Evolutionary conservation across 2,329 filamentous ascomycete genomes (phyloP).

Genomic region (Fusarium hostae): DNA sequence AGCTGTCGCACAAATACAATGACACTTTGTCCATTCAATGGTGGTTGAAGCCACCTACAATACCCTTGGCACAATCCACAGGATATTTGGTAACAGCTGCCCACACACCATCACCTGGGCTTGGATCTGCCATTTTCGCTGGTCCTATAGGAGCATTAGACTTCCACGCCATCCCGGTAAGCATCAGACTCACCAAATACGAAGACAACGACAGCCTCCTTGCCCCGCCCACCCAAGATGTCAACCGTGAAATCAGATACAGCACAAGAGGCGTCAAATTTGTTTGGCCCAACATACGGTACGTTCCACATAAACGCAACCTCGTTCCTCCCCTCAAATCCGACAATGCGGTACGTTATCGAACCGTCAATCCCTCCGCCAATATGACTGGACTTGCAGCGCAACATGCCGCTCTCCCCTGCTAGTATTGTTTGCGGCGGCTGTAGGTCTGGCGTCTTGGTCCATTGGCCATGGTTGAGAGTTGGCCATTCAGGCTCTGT

Average conservation of each 20-base stretch:
- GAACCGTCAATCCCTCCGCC: neutral
- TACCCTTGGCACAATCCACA: neutral
- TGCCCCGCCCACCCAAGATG: constrained; percentile 1
- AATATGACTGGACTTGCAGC: neutral
- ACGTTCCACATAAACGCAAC: constrained; percentile 7
- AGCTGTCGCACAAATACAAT: fast-evolving
- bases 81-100: neutral
- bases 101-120: neutral
- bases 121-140: neutral
- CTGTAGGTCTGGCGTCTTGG: neutral
- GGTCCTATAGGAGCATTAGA: neutral
- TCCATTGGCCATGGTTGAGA: neutral
- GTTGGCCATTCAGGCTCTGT: neutral
- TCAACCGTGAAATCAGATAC: neutral
- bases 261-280: neutral
- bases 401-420: neutral
- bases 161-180: fast-evolving
- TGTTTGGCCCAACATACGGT: constrained; percentile 9
- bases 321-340: neutral
- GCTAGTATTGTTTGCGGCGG: neutral
- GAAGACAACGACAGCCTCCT: constrained; percentile 12
- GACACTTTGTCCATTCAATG: neutral
- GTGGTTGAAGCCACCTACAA: neutral
- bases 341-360: neutral
- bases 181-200: constrained; percentile 5